Evolutionary conservation across 345 rosid genomes (phyloP), one percentile per base, ranked within the genome.

Genomic region (Theobroma cacao): DNA sequence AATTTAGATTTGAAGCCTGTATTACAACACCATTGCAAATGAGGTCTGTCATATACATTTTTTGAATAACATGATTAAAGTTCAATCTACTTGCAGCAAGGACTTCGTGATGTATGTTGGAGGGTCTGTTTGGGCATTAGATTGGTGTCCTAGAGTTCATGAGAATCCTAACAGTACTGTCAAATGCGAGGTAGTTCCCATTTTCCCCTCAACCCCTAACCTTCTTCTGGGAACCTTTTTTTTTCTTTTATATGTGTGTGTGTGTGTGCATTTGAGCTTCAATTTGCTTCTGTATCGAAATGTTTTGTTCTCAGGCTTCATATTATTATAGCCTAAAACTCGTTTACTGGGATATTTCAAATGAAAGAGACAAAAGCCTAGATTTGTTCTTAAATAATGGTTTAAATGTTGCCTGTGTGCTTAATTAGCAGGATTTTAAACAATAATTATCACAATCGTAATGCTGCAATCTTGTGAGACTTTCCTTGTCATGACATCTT

Each of bases 71-170:
- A 17, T 47, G 75, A 55, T 69, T 48, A 62, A 61, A 48, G 48
- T 65, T 28, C 34, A 71, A 75, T 80, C 33, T 87, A 71, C 53
- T 78, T 85, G 86, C 97, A 90, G 99, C 85, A 89, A 89, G 67
- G 99, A 94, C 77, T 92, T 91, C 78, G 83, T 94, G 53, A 86
- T 92, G 89, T 83, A 89, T 70, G 91, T 89, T 80, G 98, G 99
- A 76, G 99, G 98, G 52, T 86, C 97, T 63, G 91, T 91, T 85
- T 96, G 93, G 98, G 94, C 91, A 65, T 72, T 96, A 83, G 97
- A 96, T 86, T 94, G 99, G 99, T 90, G 97, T 72, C 99, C 99
- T 58, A 83, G 88, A 80, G 75, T 79, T 88, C 85, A 84, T 76
- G 85, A 67, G 74, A 84, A 66, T 83, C 82, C 87, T 43, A 91